These are phyloP conservation scores for Ustilago curta DNA, from an alignment of 1,284 basidiomycete species.

Conservation along the genomic window DNA sequence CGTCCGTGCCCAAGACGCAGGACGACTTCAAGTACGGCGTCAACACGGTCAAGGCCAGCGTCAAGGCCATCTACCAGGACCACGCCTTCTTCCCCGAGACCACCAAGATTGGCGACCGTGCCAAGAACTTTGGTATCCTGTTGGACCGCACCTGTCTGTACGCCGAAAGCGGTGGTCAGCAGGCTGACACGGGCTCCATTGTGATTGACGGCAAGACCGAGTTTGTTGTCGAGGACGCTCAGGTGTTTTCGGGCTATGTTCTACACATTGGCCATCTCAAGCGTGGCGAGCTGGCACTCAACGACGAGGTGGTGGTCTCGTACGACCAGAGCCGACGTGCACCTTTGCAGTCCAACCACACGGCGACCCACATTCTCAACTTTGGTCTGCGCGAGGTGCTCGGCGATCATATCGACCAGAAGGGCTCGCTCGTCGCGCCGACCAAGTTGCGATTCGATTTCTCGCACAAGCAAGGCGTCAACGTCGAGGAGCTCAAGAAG, in stretches of 20 bases:
- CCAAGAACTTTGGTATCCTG: conserved; percentile 82
- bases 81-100: conserved; percentile 76
- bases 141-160: conserved; percentile 98
- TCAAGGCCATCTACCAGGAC: conserved; percentile 88
- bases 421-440: conserved; percentile 95
- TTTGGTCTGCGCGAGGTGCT: conserved; percentile 90
- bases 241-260: conserved; percentile 85
- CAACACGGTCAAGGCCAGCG: conserved; percentile 75
- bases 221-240: conserved; percentile 93
- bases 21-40: conserved; percentile 90
- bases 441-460: conserved; percentile 98
- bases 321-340: conserved; percentile 86
- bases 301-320: conserved; percentile 78
- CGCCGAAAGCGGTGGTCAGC: conserved; percentile 96
- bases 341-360: conserved; percentile 97
- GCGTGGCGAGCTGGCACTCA: conserved; percentile 78
- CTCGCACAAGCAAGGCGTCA: conserved; percentile 90
- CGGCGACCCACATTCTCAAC: conserved; percentile 98
- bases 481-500: conserved; percentile 79
- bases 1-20: conserved; percentile 88
- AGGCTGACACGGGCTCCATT: conserved; percentile 94
- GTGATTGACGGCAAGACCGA: conserved; percentile 90
- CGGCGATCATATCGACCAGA: conserved; percentile 97
- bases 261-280: conserved; percentile 90
- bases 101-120: conserved; percentile 70